Conservation (phyloP, 2,329 filamentous ascomycete genomes). For the Penicillium sp. region DNA sequence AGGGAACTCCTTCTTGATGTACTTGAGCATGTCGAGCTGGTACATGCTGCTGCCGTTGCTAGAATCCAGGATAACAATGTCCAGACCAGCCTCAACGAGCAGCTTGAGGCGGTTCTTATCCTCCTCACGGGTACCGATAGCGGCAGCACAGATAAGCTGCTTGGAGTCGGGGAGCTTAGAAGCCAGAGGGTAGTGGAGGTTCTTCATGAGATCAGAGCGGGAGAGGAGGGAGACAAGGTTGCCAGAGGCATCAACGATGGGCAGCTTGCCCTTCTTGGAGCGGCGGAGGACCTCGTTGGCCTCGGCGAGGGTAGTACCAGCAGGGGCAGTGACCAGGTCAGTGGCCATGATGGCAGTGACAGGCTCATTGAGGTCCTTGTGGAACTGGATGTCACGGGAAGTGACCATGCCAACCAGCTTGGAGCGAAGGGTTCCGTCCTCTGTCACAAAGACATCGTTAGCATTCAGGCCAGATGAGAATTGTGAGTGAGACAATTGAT, state of each 20-base stretch:
- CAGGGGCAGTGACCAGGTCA: conserved; percentile 83
- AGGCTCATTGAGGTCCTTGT: conserved; percentile 69
- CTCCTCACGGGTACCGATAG: conserved; percentile 91
- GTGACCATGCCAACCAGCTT: conserved; percentile 98
- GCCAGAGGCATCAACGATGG: conserved; percentile 79
- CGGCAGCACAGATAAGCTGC: conserved; percentile 92
- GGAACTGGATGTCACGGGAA: conserved; percentile 97
- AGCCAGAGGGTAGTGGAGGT: conserved; percentile 92
- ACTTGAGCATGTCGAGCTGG: conserved; percentile 98
- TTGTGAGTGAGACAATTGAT: conserved; percentile 10
- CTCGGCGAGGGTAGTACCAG: conserved; percentile 80
- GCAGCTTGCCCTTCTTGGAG: conserved; percentile 98
- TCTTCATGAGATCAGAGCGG: conserved; percentile 96
- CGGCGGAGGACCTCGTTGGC: conserved; percentile 91
- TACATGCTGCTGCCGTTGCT: conserved; percentile 98
- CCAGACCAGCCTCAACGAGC: conserved; percentile 90
- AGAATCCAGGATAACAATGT: conserved; percentile 93
- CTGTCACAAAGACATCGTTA: conserved; percentile 52
- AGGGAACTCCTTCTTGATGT: conserved; percentile 84
- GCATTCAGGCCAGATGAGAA: conserved; percentile 11
- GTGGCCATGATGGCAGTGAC: conserved; percentile 94
- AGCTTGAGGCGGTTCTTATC: conserved; percentile 85
- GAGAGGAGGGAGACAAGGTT: conserved; percentile 92
- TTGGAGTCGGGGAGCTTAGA: conserved; percentile 97
- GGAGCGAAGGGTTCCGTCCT: conserved; percentile 87